Base-by-base conservation (phyloP, 306 rosid species). In the Quercus engelmannii region DNA sequence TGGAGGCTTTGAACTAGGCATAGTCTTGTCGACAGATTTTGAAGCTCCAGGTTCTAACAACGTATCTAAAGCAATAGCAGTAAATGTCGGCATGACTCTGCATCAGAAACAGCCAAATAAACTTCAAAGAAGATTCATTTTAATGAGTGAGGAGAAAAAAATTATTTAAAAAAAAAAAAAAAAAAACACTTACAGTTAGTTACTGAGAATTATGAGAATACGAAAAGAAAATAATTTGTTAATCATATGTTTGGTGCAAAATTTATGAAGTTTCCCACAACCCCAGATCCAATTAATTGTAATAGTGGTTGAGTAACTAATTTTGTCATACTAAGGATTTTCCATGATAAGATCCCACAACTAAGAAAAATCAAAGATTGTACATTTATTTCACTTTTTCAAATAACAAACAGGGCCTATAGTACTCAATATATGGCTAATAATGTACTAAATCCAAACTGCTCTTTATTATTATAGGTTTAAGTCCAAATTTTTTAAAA, bases 41-140 rank as follows among this genome's bases (percentile, higher is more conserved):
- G 98, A 91, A 78, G 83, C 80, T 80, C 91, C 93, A 72, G 97
- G 86, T 56, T 96, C 98, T 77, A 96, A 83, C 84, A 96, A 88
- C 78, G 90, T 90, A 89, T 96, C 97, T 65, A 96, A 86, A 51
- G 98, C 94, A 61, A 96, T 83, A 38, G 95, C 92, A 74, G 97
- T 82, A 82, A 90, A 89, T 43, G 93, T 85, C 61, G 96, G 91
- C 99, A 96, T 96, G 81, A 35, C 86, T 90, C 97, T 83, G 91
- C 87, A 83, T 77, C 67, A 68, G 61, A 88, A 41, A 80, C 80
- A 75, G 51, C 25, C 7, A 78, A 10, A 74, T 5, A 68, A 82
- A 71, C 11, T 46, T 67, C 13, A 71, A 72, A 54, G 6, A 72
- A 71, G 20, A 58, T 76, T 28, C 76, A 19, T 38, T 33, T 67